Evolutionary conservation across 2,329 filamentous ascomycete species (phyloP), one percentile per base, ranked within the genome.

Genomic region (Thelonectria blattea): DNA sequence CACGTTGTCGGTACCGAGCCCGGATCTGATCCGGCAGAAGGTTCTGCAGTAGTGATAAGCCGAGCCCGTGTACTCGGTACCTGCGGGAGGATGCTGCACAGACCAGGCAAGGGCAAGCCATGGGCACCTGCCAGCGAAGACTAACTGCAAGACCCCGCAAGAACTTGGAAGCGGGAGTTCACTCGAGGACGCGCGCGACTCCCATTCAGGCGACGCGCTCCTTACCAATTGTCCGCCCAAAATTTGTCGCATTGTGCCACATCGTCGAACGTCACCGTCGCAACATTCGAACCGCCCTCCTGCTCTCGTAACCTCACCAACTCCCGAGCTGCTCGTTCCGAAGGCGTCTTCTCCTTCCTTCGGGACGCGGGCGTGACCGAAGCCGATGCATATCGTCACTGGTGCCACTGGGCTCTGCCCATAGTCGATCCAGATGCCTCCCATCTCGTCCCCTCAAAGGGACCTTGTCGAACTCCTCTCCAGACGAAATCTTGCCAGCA

Each of bases 401-500:
- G 50, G 58, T 52, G 43, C 58, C 41, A 20, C 58, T 56, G 56
- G 59, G 61, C 67, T 39, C 61, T 52, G 56, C 47, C 58, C 60
- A 68, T 67, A 61, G 20, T 52, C 65, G 62, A 37, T 37, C 42
- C 22, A 32, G 14, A 75, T 76, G 74, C 58, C 73, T 61, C 37
- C 64, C 55, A 24, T 59, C 20, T 60, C 68, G 30, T 66, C 68
- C 51, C 64, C 71, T 52, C 46, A 49, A 39, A 67, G 66, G 53
- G 66, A 67, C 47, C 41, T 74, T 24, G 39, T 56, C 37, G 62
- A 67, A 34, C 61, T 73, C 37, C 62, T 76, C 43, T 46, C 65
- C 46, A 72, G 68, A 11, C 71, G 70, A 7, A 72, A 62, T 12
- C 62, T 74, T 18, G 60, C 73, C 17, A 72, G 56, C 22, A 72